Base-by-base conservation (phyloP, 306 rosid genomes). In the Spatholobus suberectus region DNA sequence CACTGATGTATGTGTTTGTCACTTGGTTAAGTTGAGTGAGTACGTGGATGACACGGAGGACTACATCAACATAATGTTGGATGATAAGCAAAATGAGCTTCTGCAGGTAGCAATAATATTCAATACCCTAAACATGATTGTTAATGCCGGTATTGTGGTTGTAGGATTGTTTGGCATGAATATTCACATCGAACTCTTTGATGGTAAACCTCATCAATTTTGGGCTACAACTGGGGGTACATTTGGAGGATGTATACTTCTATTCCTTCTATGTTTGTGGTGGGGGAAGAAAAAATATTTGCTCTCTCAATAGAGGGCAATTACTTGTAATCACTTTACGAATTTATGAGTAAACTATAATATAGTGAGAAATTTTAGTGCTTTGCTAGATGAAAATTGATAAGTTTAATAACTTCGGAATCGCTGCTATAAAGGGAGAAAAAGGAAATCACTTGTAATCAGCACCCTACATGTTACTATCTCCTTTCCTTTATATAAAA, bases 41-140 rank as follows among this genome's bases (percentile, higher is more conserved):
- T 95, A 93, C 8, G 95, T 93, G 4, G 97, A 87, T 46, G 94
- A 93, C 88, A 93, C 97, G 3, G 94, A 95, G 70, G 98, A 95
- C 82, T 91, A 84, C 83, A 91, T 95, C 84, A 93, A 95, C 89
- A 93, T 95, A 80, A 93, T 89, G 91, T 76, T 95, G 89, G 97
- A 95, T 82, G 98, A 91, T 88, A 95, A 95, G 70, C 89, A 79
- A 89, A 91, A 95, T 77, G 89, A 93, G 63, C 95, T 95, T 49
- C 89, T 91, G 7, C 98, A 93, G 78, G 92, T 83, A 88, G 86
- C 90, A 73, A 88, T 93, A 21, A 69, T 15, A 61, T 52, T 84
- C 20, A 27, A 69, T 34, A 69, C 74, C 9, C 12, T 81, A 10
- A 87, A 57, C 58, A 24, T 84, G 84, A 73, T 87, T 24, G 0